Base-by-base conservation (phyloP, 2,329 filamentous ascomycete genomes). In the Ascochyta viciae-villosae region DNA sequence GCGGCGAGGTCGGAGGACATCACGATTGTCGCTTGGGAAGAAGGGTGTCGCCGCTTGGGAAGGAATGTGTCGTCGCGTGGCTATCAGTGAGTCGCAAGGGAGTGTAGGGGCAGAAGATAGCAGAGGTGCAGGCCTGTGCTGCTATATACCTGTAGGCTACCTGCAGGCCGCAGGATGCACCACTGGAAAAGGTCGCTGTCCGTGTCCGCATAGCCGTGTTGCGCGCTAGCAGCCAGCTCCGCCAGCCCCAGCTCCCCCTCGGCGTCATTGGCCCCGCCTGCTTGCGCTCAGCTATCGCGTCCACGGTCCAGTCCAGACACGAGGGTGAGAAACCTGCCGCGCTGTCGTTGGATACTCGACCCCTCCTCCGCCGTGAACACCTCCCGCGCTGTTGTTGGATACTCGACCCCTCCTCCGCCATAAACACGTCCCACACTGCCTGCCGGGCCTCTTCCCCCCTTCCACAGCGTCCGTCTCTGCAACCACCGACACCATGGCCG, bases 401-500 rank as follows among this genome's bases (percentile, higher is more conserved):
- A 26, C 24, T 19, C 19, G 19, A 19, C 19, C 19, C 19, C 19
- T 19, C 19, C 19, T 19, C 10, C 22, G 7, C 10, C 31, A 15
- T 42, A 2, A 37, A 37, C 31, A 19, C 19, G 19, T 19, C 19
- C 19, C 19, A 19, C 19, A 19, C 19, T 19, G 19, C 19, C 19
- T 19, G 19, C 19, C 3, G 19, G 19, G 19, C 19, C 19, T 19
- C 19, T 19, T 19, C 19, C 19, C 19, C 19, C 0, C 50, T 39
- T 35, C 41, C 12, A 43, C 48, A 31, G 22, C 43, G 26, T 49
- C 46, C 43, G 31, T 40, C 37, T 19, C 31, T 16, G 6, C 13
- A 26, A 38, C 34, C 26, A 26, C 39, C 44, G 39, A 49, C 52
- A 57, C 42, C 48, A 73, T 73, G 71, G 53, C 68, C 35, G 51